Evolutionary conservation across 169 alveolate genomes (phyloP).

Genomic region (Eimeria acervulina): DNA sequence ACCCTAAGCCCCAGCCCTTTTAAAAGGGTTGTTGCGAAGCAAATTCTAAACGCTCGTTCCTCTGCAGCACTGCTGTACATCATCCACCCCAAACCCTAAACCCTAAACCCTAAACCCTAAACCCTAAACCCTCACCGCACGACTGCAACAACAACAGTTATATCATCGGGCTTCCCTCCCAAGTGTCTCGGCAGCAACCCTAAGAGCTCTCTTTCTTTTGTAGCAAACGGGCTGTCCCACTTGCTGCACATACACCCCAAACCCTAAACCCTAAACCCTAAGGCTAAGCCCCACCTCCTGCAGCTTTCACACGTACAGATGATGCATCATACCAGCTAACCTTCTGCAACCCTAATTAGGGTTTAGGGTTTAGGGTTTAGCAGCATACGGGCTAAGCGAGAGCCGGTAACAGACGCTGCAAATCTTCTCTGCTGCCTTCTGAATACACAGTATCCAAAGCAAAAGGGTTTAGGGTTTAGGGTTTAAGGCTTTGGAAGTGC

Average conservation of each 20-base stretch:
- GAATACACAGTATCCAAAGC: background rate
- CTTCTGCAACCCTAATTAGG: background rate
- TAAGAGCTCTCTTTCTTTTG: conserved; percentile 75
- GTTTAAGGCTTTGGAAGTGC: too few species aligned
- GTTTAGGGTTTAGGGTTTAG: conserved; percentile 61
- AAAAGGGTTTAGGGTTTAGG: background rate
- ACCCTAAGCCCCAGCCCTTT: conserved; percentile 73
- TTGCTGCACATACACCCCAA: background rate
- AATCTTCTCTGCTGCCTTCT: conserved; percentile 9
- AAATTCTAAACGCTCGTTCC: conserved; percentile 13
- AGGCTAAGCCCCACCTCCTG: too few species aligned
- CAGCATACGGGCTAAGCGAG: conserved; percentile 70
- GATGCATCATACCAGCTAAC: too few species aligned
- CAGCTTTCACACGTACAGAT: too few species aligned
- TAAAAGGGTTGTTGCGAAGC: too few species aligned
- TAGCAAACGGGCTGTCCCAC: conserved; percentile 83
- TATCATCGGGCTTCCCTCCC: background rate
- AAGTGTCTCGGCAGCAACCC: background rate
- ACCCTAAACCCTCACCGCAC: background rate
- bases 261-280: too few species aligned
- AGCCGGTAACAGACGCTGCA: background rate
- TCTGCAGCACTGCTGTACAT: background rate
- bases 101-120: conserved; percentile 20
- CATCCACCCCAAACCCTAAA: background rate
- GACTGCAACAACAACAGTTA: background rate